Evolutionary conservation across 169 alveolate genomes (phyloP), one percentile per base, ranked within the genome.

Genomic region (Eimeria sp.): DNA sequence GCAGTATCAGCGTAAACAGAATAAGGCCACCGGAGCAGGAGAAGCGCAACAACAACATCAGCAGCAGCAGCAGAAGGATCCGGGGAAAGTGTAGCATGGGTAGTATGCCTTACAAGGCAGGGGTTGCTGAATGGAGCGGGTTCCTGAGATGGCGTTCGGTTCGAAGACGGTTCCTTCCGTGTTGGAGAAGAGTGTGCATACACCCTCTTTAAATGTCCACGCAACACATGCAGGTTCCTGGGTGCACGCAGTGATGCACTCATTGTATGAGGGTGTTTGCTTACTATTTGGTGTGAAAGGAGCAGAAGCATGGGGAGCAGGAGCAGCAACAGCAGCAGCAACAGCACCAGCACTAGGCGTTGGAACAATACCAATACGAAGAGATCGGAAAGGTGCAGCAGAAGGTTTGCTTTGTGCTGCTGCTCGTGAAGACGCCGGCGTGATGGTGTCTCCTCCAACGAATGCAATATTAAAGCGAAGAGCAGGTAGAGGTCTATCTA

Each of bases 191-290:
- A 47, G 30, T 20, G 27, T 80, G 89, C 89, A 80, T 49, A 30
- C 49, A n/a, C 14, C 10, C 20, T 40, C 89, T 45, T 80, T 80
- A 43, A 45, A 80, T 20, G 89, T 43, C 89, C 89, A 80, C 20
- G 89, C 25, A 45, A 61, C n/a, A 45, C 89, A 80, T 13, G 89
- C 49, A 20, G 70, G n/a, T 11, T 49, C 67, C 45, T 13, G 0
- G 7, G 67, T 10, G 67, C 89, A 80, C 3, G 70, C 70, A 22
- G n/a, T 20, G 16, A 47, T 45, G 45, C 89, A 80, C 0, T 80
- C 89, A 34, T 80, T 80, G n/a, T 65, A 65, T 16, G 75, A 9
- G 13, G 75, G 16, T 0, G 75, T 10, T 65, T 1, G 1, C 75
- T 14, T 54, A 1, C 4, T 11, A 14, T 16, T n/a, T 0, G 75